Evolutionary conservation across 2,329 filamentous ascomycete species (phyloP).

Genomic region (Colletotrichum spaethianum): DNA sequence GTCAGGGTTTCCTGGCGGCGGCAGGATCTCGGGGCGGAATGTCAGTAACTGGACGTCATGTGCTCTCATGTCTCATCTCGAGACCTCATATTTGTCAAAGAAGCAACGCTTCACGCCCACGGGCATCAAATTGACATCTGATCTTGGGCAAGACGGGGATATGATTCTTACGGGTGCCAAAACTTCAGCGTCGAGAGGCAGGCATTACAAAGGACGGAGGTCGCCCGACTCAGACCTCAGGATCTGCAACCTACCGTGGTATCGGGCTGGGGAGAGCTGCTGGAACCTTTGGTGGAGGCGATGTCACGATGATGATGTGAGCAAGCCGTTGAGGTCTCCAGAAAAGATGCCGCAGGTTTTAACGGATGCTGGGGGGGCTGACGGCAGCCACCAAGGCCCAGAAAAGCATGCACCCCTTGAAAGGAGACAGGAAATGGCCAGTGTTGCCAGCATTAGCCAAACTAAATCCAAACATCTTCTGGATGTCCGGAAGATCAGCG

Average conservation of each 20-base stretch:
- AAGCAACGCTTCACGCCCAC: constrained; percentile 18
- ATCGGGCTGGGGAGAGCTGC: constrained; percentile 7
- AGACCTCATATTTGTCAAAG: constrained; percentile 28
- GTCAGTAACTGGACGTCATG: constrained; percentile 24
- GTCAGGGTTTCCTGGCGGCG: constrained; percentile 11
- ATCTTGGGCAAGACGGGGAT: background rate
- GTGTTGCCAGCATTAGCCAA: background rate
- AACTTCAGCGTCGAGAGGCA: constrained; percentile 23
- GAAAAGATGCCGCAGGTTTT: background rate
- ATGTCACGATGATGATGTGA: constrained; percentile 32
- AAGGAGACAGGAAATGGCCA: background rate
- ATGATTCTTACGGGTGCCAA: constrained; percentile 18
- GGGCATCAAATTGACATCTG: constrained; percentile 11
- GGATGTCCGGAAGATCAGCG: constrained; percentile 2
- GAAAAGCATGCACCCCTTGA: background rate
- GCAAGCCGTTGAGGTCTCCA: constrained; percentile 4
- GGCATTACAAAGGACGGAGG: constrained; percentile 16
- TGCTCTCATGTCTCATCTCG: constrained; percentile 32
- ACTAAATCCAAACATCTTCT: background rate
- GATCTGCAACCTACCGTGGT: constrained; percentile 27
- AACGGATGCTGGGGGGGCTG: background rate
- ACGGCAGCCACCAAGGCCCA: background rate
- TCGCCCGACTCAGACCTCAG: constrained; percentile 27
- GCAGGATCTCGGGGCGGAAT: constrained; percentile 15
- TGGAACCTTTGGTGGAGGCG: constrained; percentile 18